A percentile compares a stretch with the other conserved stretches of the same genome.
Conservation (phyloP, 2,329 filamentous ascomycete species). For the Fusarium sulawesiense region DNA sequence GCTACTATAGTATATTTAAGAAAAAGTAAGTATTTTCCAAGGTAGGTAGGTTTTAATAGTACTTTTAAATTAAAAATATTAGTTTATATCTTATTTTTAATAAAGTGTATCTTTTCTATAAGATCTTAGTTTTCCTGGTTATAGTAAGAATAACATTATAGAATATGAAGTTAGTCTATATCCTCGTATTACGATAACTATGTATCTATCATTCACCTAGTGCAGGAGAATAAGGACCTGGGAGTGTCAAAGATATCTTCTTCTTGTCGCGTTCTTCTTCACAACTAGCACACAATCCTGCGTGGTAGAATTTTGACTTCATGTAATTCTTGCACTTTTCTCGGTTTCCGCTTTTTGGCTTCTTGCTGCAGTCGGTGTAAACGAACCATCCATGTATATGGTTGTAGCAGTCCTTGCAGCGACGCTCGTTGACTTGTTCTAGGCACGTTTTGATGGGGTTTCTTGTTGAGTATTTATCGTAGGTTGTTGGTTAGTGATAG, state of each 20-base stretch:
- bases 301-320: neutral
- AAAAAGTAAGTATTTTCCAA: too few relatives aligned
- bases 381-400: neutral
- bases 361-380: neutral
- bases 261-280: neutral
- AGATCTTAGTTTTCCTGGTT: too few relatives aligned
- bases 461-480: neutral
- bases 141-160: too few relatives aligned
- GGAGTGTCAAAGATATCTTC: neutral
- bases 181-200: neutral
- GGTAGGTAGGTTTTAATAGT: too few relatives aligned
- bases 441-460: neutral
- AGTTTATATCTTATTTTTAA: too few relatives aligned
- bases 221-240: neutral
- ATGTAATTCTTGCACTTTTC: neutral
- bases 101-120: too few relatives aligned
- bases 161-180: neutral
- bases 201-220: neutral
- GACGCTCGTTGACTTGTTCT: neutral
- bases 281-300: neutral
- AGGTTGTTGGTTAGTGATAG: too few relatives aligned
- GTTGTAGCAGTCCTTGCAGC: neutral
- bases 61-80: too few relatives aligned
- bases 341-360: neutral
- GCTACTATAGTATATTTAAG: too few relatives aligned